Base-by-base conservation (phyloP, 768 basidiomycete species). In the Chlorophyllum brunneum region DNA sequence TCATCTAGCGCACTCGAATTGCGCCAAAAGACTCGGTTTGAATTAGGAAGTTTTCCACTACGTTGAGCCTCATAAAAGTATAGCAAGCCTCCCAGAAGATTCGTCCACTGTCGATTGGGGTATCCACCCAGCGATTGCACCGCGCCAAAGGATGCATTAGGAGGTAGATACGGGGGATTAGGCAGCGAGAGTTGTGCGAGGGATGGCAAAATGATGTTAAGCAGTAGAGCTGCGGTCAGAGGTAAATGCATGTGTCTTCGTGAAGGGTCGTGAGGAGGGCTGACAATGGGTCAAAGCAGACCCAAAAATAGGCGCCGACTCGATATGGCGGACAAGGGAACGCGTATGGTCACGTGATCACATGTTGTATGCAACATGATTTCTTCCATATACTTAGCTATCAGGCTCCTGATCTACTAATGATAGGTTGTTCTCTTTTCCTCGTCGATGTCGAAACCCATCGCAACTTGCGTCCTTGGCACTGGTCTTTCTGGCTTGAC, bases 61-160 rank as follows among this genome's bases (percentile, higher is more conserved):
- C 94, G 77, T 62, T 97, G 94, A 1, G 85, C 92, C 56, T 97
- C 94, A 62, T 94, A 97, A 67, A 95, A 95, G 63, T 83, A 95
- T 23, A 95, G 64, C 23, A 86, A 66, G 64, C 86, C 83, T 3
- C 93, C 94, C 0, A 95, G 78, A 2, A 95, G 66, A 43, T 75
- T 85, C 4, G 84, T 78, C 92, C 93, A 95, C 64, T 93, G 89
- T 2, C 79, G 60, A 63, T 93, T 93, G 36, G 88, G 83, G 55
- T 63, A 64, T 50, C 61, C 63, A 24, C 68, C 66, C 11, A 68
- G 57, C n/a, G 82, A 76, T 15, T 73, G 58, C 37, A 74, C 58
- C 11, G 85, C 74, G 24, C 86, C 88, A 1, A 70, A 67, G 13
- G 82, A 70, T 10, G 80, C 68, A 60, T 77, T 71, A 2, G 85